These are phyloP conservation scores for Castanea crenata DNA, from an alignment of 306 rosid genomes.

Conservation along the genomic window DNA sequence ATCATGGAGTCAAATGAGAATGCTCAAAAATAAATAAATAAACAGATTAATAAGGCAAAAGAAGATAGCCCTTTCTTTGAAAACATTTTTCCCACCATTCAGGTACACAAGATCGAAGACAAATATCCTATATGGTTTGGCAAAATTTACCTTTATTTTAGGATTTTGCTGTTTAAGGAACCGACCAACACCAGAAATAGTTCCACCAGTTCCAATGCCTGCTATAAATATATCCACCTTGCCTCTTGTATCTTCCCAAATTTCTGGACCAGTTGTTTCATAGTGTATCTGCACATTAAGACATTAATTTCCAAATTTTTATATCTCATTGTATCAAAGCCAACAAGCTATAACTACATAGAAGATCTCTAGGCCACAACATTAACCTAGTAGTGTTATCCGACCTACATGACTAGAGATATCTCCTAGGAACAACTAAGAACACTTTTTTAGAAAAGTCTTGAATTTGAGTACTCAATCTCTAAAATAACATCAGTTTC, in stretches of 20 bases:
- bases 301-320: slow-evolving; percentile 23
- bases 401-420: neutral
- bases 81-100: slow-evolving; percentile 7
- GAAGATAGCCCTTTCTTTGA: slow-evolving; percentile 5
- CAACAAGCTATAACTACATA: slow-evolving; percentile 14
- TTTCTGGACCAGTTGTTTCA: slow-evolving; percentile 99
- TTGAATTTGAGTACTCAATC: neutral
- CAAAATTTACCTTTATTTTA: slow-evolving; percentile 61
- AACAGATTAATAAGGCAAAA: slow-evolving; percentile 14
- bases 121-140: neutral
- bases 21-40: slow-evolving; percentile 2
- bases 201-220: slow-evolving; percentile 99
- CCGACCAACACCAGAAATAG: slow-evolving; percentile 83
- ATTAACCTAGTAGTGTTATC: neutral
- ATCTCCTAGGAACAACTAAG: neutral
- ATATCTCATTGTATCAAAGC: slow-evolving; percentile 11
- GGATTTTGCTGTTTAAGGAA: slow-evolving; percentile 83
- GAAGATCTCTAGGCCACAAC: slow-evolving; percentile 5
- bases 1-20: slow-evolving; percentile 18
- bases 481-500: neutral
- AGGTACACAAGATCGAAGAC: neutral
- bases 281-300: slow-evolving; percentile 72
- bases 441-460: neutral
- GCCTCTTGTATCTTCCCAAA: slow-evolving; percentile 98
- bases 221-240: slow-evolving; percentile 92